phyloP scores from a whole-genome alignment of 2,329 filamentous ascomycete species.

The Aspergillus novofumigatus region DNA sequence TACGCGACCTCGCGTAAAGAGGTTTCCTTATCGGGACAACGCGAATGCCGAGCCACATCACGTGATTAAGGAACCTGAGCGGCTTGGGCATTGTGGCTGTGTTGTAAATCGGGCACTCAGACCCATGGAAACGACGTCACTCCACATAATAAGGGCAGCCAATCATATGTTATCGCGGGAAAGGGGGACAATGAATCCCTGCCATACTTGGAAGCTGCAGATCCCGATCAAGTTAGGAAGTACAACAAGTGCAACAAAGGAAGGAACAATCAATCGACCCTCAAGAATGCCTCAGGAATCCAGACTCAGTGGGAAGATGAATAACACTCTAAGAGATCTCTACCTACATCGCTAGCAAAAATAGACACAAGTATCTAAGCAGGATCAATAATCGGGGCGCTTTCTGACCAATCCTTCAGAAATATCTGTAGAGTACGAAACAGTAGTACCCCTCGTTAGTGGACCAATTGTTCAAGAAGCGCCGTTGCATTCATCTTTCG shows the following conservation, averaged over 20 bases:
- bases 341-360: background rate
- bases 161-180: background rate
- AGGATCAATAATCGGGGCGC: background rate
- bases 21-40: constrained; percentile 24
- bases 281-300: background rate
- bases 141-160: background rate
- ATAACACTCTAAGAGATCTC: background rate
- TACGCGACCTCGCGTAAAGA: constrained; percentile 32
- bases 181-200: background rate
- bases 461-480: background rate
- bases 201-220: background rate
- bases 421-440: background rate
- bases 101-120: background rate
- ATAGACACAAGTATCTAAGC: background rate
- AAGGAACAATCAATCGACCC: background rate
- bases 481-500: constrained; percentile 12
- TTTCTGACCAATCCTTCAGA: background rate
- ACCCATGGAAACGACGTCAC: background rate
- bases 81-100: background rate
- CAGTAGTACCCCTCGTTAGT: background rate
- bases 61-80: background rate
- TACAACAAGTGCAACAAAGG: background rate
- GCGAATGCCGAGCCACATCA: constrained; percentile 13
- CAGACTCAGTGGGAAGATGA: too few species aligned
- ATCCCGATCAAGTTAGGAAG: background rate